Evolutionary conservation across 257 asterid genomes (phyloP), one percentile per base, ranked within the genome.

Genomic region (Solanum dulcamara): DNA sequence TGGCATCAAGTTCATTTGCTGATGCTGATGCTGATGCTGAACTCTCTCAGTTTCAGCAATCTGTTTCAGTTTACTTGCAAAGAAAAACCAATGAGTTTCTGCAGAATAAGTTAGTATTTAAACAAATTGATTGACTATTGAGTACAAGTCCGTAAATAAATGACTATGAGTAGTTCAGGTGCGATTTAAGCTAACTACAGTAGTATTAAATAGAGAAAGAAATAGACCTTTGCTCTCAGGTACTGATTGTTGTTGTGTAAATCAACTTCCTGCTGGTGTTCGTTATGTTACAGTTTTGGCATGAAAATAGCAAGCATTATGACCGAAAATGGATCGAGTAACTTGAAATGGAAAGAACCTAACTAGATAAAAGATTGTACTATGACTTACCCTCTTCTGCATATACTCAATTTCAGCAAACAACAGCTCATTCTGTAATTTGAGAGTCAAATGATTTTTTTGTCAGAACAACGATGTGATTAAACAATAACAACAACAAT

Each of bases 351-450:
- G 13, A 22, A 17, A 60, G n/a, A n/a, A n/a, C n/a, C 2, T n/a
- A 30, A 46, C 3, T 33, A 32, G 24, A 24, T 18, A 33, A 35
- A 14, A 26, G 37, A 67, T 13, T 13, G 40, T 18, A 42, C 35
- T 33, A 74, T 51, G 66, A 42, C 93, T 91, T 91, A 96, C 99
- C 97, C 98, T 94, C 86, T 94, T 94, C 72, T 93, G 97, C 98
- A 96, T 92, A 92, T 89, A 92, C 55, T 96, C 98, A 81, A 96
- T 94, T 88, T 96, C 99, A 17, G 99, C 96, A 86, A 90, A 92
- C 75, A 96, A 89, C 92, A 96, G 85, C 90, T 96, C 99, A 88
- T 95, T 96, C 99, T 96, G 93, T 83, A 66, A 83, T 83, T 85
- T 18, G 37, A 40, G 48, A 62, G 68, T 4, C 72, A 28, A 35